Percentiles rank a stretch among this genome's conserved stretches.
phyloP scores from a whole-genome alignment of 805 yeast genomes.

The Barnettozyma botsteinii region DNA sequence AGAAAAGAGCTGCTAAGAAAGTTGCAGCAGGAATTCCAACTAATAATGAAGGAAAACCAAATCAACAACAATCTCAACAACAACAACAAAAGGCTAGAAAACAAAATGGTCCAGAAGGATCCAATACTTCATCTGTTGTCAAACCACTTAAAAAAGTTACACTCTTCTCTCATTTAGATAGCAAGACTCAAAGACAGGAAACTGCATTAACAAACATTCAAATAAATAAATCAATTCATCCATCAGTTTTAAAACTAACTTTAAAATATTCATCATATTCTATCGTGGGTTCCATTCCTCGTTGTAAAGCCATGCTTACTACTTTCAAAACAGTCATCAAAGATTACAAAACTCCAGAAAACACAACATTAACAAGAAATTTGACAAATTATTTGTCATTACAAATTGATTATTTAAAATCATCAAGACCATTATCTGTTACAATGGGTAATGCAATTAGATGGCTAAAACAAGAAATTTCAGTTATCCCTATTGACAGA shows the following conservation, averaged over 20 bases:
- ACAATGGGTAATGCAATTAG: conserved; percentile 98
- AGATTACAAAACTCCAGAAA: conserved; percentile 81
- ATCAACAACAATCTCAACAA: conserved; percentile 35
- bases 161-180: conserved; percentile 73
- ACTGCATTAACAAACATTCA: conserved; percentile 20
- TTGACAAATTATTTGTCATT: conserved; percentile 81
- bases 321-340: conserved; percentile 75
- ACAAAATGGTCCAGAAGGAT: conserved; percentile 1
- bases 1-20: conserved; percentile 85
- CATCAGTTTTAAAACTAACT: conserved; percentile 72
- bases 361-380: conserved; percentile 81
- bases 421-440: conserved; percentile 85
- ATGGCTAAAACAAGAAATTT: conserved; percentile 93
- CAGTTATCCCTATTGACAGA: conserved; percentile 70
- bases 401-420: conserved; percentile 87
- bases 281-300: conserved; percentile 82
- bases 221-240: conserved; percentile 62
- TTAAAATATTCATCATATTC: conserved; percentile 77
- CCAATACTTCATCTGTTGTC: not conserved
- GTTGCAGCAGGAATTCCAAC: conserved; percentile 53
- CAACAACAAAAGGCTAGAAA: conserved; percentile 30
- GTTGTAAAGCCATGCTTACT: conserved; percentile 79
- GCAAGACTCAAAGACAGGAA: conserved; percentile 65
- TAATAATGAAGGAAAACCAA: conserved; percentile 7
- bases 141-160: conserved; percentile 45